Base-by-base conservation (phyloP, 2,329 filamentous ascomycete species). In the Orbilia javanica region DNA sequence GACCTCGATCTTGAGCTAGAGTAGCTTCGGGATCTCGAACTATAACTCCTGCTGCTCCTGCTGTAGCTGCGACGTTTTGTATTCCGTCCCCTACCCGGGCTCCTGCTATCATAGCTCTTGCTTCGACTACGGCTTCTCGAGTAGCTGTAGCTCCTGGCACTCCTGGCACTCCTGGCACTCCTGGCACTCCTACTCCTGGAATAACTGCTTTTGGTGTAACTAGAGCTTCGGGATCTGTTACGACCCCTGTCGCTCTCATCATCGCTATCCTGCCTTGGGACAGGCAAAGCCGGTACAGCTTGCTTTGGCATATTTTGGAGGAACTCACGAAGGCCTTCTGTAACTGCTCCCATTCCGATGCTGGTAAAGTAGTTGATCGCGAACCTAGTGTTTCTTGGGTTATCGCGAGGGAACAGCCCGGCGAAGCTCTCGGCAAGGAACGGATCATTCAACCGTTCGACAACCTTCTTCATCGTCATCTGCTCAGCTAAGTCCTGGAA, bases 321-420 rank as follows among this genome's bases (percentile, higher is more conserved):
- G 83, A 91, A 90, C 82, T 96, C 93, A 84, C 96, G 91, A 93
- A 97, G 97, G 80, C 94, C 92, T 83, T 99, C 96, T 1, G 96
- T 99, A 79, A 99, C 88, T 25, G 89, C 90, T 83, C 96, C 96
- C 92, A 99, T 96, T 74, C 94, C 94, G 82, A 99, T 97, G 82
- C 94, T 96, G 8, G 96, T 99, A 84, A 99, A 98, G 87, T 97
- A 99, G 85, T 99, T 99, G 90, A 99, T 97, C 63, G 94, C 93
- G 87, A 99, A 99, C 67, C 95, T 90, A 44, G 94, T 94, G 84
- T 97, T 96, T 83, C 93, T 91, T 25, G 94, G 90, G 82, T 94
- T 93, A 83, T 98, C 94, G 78, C 87, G 91, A 0, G 96, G 96
- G 87, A 99, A 98, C 50, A 99, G 86, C 31, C 95, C 95, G 44